Evolutionary conservation across 106 monocot species (phyloP), one percentile per base, ranked within the genome.

Genomic region (Phalaenopsis equestris): DNA sequence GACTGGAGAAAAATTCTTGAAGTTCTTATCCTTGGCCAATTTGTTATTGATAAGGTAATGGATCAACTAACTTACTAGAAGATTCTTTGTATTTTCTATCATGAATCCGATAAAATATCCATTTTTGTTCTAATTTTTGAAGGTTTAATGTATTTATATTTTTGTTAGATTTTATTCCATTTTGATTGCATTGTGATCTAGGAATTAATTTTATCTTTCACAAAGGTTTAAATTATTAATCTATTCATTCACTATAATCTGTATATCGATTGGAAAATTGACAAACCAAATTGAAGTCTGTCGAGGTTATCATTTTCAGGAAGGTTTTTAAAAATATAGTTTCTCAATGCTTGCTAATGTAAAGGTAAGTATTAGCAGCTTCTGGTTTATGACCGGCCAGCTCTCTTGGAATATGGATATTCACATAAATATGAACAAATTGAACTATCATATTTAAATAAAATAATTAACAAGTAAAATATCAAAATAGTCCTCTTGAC

Each of bases 1-100:
- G 94, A 99, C 83, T 99, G 99, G 99, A 95, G 95, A 83, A 99
- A 99, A 86, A 99, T 99, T 39, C 89, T 99, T 73, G 99, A 99
- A 72, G 99, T 99, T 78, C 83, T 99, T 88, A 93, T 99, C 84
- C 85, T 99, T 36, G 99, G 99, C 55, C 99, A 95, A 79, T 99
- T 99, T 86, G 99, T 99, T 79, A 86, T 99, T 78, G 95, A 99
- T 75, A 95, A 90, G 93, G 99, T 86, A 84, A 70, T 56, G 52
- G 41, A 47, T 46, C 24, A 56, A 30, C 18, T 42, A 56, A 30
- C 18, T 42, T 58, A 30, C 73, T 23, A 37, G 42, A 41, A 72
- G 6, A 55, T 23, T 36, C 6, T 56, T 77, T 78, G 37, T 74
- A 45, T 76, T 16, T 56, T 24, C 18, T 37, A 70, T 30, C 46